Evolutionary conservation across 179 eudicot species (phyloP).

Genomic region (Spergularia azorica): DNA sequence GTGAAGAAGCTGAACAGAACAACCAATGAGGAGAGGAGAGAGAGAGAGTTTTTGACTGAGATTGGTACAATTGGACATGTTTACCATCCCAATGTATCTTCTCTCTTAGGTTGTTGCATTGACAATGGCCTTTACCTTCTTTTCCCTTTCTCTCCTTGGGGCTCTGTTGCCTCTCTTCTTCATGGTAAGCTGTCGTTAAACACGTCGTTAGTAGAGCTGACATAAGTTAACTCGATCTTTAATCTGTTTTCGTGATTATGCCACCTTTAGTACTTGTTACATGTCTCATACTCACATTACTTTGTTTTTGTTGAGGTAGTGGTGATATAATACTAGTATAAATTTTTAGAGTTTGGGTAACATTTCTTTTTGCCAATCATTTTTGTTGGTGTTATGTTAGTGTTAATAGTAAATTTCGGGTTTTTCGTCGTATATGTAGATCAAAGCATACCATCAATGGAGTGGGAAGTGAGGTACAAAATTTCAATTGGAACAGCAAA

Average conservation of each 20-base stretch:
- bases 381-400: not conserved
- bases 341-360: too few species aligned
- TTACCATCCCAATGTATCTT: conserved; percentile 74
- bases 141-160: conserved; percentile 76
- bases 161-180: conserved; percentile 89
- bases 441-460: conserved; percentile 58
- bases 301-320: too few species aligned
- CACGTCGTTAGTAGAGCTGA: too few species aligned
- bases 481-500: conserved; percentile 82
- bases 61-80: conserved; percentile 93
- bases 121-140: conserved; percentile 86
- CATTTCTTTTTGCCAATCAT: too few species aligned
- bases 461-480: conserved; percentile 82
- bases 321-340: too few species aligned
- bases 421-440: conserved; percentile 36
- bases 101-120: conserved; percentile 84
- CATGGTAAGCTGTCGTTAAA: conserved; percentile 61
- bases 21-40: conserved; percentile 69
- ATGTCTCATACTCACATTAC: too few species aligned
- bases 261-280: too few species aligned
- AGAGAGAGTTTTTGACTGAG: conserved; percentile 87
- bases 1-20: conserved; percentile 70
- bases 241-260: too few species aligned
- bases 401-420: too few species aligned
- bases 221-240: too few species aligned